Percentiles rank a stretch among this genome's conserved stretches.
These are phyloP conservation scores for Cyathus striatus DNA, from an alignment of 768 basidiomycete genomes.

Conservation along the genomic window DNA sequence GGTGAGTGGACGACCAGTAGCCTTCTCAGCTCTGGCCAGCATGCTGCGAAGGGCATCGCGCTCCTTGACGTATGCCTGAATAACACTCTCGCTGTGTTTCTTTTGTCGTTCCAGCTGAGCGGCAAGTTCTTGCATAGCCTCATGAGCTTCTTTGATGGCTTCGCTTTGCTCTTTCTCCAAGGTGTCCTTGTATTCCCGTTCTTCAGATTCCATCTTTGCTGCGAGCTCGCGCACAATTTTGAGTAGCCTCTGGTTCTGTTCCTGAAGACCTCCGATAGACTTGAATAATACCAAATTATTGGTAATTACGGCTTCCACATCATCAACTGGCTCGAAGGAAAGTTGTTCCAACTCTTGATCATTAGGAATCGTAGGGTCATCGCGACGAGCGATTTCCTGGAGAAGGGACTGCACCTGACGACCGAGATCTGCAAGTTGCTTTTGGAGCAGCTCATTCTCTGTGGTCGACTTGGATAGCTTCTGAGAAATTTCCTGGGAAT, in stretches of 20 bases:
- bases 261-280: conserved; percentile 75
- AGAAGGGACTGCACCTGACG: conserved; percentile 79
- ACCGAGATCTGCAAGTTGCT: conserved; percentile 78
- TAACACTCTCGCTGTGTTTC: conserved; percentile 59
- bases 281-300: conserved; percentile 86
- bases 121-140: conserved; percentile 75
- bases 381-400: conserved; percentile 73
- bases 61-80: conserved; percentile 83
- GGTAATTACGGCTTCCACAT: conserved; percentile 78
- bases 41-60: conserved; percentile 79
- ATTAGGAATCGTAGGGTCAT: conserved; percentile 76
- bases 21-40: conserved; percentile 50
- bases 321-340: conserved; percentile 36
- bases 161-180: conserved; percentile 73
- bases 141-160: conserved; percentile 84
- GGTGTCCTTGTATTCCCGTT: conserved; percentile 65
- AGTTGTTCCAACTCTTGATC: conserved; percentile 55
- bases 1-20: conserved; percentile 7
- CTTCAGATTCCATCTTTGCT: conserved; percentile 78
- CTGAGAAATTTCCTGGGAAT: conserved; percentile 56
- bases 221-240: conserved; percentile 82
- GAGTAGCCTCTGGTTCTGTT: conserved; percentile 87
- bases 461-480: conserved; percentile 52
- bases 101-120: conserved; percentile 77
- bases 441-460: conserved; percentile 66